Conservation (phyloP, 2,329 filamentous ascomycete species). For the Ascochyta fabae region DNA sequence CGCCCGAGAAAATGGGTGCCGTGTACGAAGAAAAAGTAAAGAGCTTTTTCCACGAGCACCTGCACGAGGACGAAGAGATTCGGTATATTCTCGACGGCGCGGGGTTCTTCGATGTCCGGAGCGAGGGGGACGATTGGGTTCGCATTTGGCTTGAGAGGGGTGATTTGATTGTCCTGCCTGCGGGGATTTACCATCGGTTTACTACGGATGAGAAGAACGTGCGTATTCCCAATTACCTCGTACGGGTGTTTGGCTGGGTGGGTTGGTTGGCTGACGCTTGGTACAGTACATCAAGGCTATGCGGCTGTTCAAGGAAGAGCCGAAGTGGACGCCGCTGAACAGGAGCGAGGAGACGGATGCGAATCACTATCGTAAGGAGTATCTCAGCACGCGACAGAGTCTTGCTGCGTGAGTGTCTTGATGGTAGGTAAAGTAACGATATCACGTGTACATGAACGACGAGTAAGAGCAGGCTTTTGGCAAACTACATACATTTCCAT, state of each 20-base stretch:
- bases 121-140: constrained; percentile 84
- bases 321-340: constrained; percentile 96
- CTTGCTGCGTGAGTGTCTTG: constrained; percentile 16
- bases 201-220: constrained; percentile 93
- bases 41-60: constrained; percentile 90
- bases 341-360: constrained; percentile 76
- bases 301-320: constrained; percentile 96
- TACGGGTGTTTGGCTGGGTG: not conserved
- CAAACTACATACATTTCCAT: not conserved
- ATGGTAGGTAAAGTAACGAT: not conserved
- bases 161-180: constrained; percentile 90
- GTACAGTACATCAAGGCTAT: constrained; percentile 89
- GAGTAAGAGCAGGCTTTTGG: constrained; percentile 1
- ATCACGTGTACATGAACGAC: constrained; percentile 2
- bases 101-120: constrained; percentile 93
- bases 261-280: not conserved
- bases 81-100: constrained; percentile 87
- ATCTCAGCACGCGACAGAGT: constrained; percentile 59
- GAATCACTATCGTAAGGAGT: constrained; percentile 80
- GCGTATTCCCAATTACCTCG: constrained; percentile 50
- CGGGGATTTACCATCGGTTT: constrained; percentile 97
- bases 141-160: constrained; percentile 82
- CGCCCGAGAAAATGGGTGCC: constrained; percentile 82
- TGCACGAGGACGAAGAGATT: constrained; percentile 99
- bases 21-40: constrained; percentile 93